These are phyloP conservation scores for Mollisiaceae sp. DNA, from an alignment of 2,329 filamentous ascomycete genomes.

Conservation along the genomic window DNA sequence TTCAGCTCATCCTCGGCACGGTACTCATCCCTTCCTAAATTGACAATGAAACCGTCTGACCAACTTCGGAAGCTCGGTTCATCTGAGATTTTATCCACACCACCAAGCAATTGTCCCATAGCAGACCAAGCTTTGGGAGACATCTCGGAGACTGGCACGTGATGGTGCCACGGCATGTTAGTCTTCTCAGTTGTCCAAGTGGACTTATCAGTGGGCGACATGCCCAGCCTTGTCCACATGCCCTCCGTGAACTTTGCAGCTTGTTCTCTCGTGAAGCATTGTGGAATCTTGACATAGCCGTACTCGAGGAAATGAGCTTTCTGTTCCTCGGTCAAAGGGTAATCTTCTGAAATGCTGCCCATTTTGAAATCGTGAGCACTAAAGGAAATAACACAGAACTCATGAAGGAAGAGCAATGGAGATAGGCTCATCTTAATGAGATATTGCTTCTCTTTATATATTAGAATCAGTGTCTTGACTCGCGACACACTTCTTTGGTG, in stretches of 20 bases:
- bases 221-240: constrained; percentile 69
- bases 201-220: constrained; percentile 64
- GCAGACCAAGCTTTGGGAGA: constrained; percentile 70
- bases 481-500: background rate
- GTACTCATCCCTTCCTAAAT: constrained; percentile 62
- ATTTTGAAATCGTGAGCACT: constrained; percentile 13
- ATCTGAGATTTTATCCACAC: constrained; percentile 58
- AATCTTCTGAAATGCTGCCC: constrained; percentile 20
- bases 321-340: constrained; percentile 48
- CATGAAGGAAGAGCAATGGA: background rate
- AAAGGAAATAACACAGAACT: background rate
- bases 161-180: constrained; percentile 68
- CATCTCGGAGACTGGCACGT: constrained; percentile 58
- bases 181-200: constrained; percentile 68
- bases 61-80: constrained; percentile 53
- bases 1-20: constrained; percentile 57
- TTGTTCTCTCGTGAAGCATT: constrained; percentile 56
- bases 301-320: constrained; percentile 59
- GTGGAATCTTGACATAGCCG: constrained; percentile 58
- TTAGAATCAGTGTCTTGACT: background rate
- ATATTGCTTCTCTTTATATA: background rate
- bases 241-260: constrained; percentile 53
- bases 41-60: constrained; percentile 72
- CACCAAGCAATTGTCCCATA: constrained; percentile 70
- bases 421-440: background rate